Conservation (phyloP, 345 rosid species). For the Trapa bicornis region DNA sequence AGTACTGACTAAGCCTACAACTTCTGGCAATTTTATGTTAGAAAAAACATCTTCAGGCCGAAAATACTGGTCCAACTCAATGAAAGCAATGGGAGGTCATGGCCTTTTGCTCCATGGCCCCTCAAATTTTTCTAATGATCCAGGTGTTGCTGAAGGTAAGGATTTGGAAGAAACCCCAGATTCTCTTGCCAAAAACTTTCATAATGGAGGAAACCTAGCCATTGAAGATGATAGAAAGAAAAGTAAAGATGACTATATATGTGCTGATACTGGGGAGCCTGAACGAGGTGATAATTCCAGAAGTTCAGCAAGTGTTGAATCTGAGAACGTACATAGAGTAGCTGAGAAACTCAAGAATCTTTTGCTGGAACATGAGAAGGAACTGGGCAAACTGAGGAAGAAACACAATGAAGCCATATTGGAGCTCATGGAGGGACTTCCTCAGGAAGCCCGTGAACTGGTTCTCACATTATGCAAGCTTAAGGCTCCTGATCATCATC, state of each 20-base stretch:
- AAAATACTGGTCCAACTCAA: conserved; percentile 74
- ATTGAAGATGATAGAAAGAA: background rate
- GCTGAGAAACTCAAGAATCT: conserved; percentile 47
- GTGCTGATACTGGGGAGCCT: background rate
- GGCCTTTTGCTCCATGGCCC: conserved; percentile 26
- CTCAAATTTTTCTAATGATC: conserved; percentile 16
- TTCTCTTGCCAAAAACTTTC: conserved; percentile 8
- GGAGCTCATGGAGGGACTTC: conserved; percentile 45
- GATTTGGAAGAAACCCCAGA: conserved; percentile 14
- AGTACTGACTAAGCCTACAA: conserved; percentile 13
- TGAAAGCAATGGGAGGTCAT: conserved; percentile 29
- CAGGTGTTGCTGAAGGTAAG: conserved; percentile 1
- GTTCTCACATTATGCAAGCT: conserved; percentile 33
- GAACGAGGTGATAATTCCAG: background rate
- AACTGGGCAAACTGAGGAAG: conserved; percentile 50
- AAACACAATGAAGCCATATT: conserved; percentile 41
- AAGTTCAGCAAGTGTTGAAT: conserved; percentile 6
- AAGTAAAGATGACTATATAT: background rate
- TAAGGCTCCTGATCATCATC: conserved; percentile 18
- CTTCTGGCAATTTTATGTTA: conserved; percentile 31
- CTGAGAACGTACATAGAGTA: conserved; percentile 21
- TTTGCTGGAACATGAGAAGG: conserved; percentile 50
- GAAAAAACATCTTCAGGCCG: conserved; percentile 83
- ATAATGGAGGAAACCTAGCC: conserved; percentile 11
- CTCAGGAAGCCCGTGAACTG: conserved; percentile 37